Base-by-base conservation (phyloP, 192 early-diverging fungal species). In the Fimicolochytrium jonesii region DNA sequence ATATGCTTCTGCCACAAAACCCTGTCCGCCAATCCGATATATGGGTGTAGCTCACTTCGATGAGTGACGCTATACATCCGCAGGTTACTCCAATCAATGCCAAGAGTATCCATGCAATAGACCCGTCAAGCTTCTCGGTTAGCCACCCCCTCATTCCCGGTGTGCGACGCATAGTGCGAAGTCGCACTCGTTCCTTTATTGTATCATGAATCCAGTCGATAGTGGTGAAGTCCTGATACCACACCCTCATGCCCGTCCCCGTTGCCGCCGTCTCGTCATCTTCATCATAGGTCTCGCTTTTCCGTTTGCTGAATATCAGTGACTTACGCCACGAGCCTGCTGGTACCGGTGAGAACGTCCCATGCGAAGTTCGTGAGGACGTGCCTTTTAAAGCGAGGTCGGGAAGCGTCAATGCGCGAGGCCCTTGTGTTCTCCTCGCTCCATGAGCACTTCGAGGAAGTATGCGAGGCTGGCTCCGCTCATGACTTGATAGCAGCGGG, bases 181-280 rank as follows among this genome's bases (percentile, higher is more conserved):
- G 28, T 20, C 66, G 58, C 10, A 51, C 28, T 13, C 66, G 44
- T 33, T 68, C 66, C 28, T 88, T 85, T 9, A 87, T 86, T 55
- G 83, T 78, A 73, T 94, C 92, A 59, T 93, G 90, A 44, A 92
- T 86, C 90, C 90, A 94, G 74, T 96, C 66, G 7, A 67, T 67
- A 9, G 66, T 67, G 23, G 66, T 62, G 31, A 52, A 67, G 39
- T 67, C 57, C 13, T 69, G 64, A 35, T 67, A 67, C 67, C 67
- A 69, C 0, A 69, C 67, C 6, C 67, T 15, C 64, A 69, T 69
- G 9, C 67, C 67, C 31, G 10, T 44, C 6, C 61, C 56, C 33
- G 41, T 26, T 10, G 42, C 6, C 23, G 46, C 11, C 7, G 23
- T 9, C 6, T 9, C 23, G 23, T 6, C 23, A 29, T 23, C 30